These are phyloP conservation scores for Mimosa pudica DNA, from an alignment of 306 rosid genomes.

Conservation along the genomic window DNA sequence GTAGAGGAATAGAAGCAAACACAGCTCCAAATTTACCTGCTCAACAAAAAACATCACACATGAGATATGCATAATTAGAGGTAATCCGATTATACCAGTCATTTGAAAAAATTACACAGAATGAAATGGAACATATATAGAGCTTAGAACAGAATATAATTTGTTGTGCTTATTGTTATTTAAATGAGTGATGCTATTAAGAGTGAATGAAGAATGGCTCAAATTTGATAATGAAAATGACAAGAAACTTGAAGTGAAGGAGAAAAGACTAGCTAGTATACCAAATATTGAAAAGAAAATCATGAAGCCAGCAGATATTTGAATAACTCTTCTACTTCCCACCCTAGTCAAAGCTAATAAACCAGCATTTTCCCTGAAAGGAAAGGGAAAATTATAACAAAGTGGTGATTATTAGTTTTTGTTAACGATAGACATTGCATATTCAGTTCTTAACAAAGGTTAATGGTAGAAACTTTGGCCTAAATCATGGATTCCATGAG, in stretches of 20 bases:
- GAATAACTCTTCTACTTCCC: constrained; percentile 90
- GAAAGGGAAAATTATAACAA: neutral
- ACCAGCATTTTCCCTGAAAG: constrained; percentile 65
- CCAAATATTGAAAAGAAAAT: constrained; percentile 83
- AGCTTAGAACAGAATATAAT: neutral
- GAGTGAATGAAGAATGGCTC: neutral
- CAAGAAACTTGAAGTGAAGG: neutral
- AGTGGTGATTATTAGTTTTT: neutral
- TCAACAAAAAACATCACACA: neutral
- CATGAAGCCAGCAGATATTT: constrained; percentile 85
- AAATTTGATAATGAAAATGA: neutral
- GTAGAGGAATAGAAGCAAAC: constrained; percentile 76
- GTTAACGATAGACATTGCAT: neutral
- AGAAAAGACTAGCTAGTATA: constrained; percentile 23
- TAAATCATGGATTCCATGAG: neutral
- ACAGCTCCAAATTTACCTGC: constrained; percentile 80
- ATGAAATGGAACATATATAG: neutral
- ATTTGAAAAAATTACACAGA: neutral
- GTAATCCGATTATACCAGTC: neutral
- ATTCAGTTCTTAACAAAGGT: neutral
- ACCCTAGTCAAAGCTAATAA: constrained; percentile 78
- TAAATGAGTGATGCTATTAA: neutral
- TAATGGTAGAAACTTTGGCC: neutral
- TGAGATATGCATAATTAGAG: neutral
- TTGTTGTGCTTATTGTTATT: neutral